Evolutionary conservation across 179 eudicot genomes (phyloP), one percentile per base, ranked within the genome.

Genomic region (Nepenthes alata): DNA sequence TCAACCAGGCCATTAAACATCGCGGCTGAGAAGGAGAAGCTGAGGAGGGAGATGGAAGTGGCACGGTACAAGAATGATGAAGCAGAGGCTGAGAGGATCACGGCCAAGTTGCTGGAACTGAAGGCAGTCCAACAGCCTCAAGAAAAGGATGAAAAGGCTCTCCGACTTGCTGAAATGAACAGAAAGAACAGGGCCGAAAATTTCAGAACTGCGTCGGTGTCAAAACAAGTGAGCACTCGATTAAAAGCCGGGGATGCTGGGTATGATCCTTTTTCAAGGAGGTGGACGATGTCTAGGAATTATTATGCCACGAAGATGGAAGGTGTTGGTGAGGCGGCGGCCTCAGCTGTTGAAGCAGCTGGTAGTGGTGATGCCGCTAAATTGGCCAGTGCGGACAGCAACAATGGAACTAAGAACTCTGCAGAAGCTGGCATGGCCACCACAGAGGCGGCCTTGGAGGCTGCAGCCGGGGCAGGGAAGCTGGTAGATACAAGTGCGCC

Each of bases 261-360:
- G 6, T 91, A 91, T 36, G 97, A 88, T 53, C 97, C 97, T 0
- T 91, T 91, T 60, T 91, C 97, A 2, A 80, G 97, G 63, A 80
- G 97, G 63, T 91, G 97, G 97, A 91, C 97, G n/a, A 66, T 96
- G 70, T 88, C 97, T 0, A 81, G 77, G 63, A 89, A 89, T 74
- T 89, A 89, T 67, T 89, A 78, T 50, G 75, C 74, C 15, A 57
- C 87, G 10, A 83, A 83, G 67, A 37, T 71, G 37, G 68, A 58
- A 45, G 60, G 37, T 12, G 57, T 16, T 15, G 76, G 54, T 48
- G 70, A 65, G 34, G 45, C 47, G 44, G n/a, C 55, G 0, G 37
- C 64, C 14, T 4, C 53, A 47, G 53, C 64, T 47, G 55, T 25
- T 9, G 38, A 6, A 11, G 39, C 55, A 8, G 4, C 47, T 11